phyloP scores from a whole-genome alignment of 1,284 basidiomycete species.

The Ustilago lituana region DNA sequence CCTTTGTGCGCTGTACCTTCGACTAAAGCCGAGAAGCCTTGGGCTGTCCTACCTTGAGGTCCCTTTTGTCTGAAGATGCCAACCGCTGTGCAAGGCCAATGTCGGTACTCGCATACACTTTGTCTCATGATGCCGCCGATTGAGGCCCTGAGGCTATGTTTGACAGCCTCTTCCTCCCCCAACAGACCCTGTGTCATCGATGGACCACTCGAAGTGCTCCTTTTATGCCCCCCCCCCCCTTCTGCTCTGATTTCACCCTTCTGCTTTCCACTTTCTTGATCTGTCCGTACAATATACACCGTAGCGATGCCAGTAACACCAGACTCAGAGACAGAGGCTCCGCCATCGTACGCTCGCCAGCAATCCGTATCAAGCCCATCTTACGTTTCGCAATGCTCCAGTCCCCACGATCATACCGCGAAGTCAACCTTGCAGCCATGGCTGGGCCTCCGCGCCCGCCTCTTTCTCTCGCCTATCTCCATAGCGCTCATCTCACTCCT shows the following conservation, averaged over 20 bases:
- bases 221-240: too few relatives aligned
- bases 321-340: slow-evolving; percentile 2
- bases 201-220: too few relatives aligned
- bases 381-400: too few relatives aligned
- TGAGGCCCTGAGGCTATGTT: neutral
- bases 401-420: too few relatives aligned
- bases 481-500: slow-evolving; percentile 79
- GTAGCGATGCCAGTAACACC: slow-evolving; percentile 9
- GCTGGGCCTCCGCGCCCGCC: slow-evolving; percentile 80
- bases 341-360: slow-evolving; percentile 19
- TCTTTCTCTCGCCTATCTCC: slow-evolving; percentile 80
- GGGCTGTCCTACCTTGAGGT: too few relatives aligned
- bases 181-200: too few relatives aligned
- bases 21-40: too few relatives aligned
- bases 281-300: neutral
- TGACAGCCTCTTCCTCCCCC: neutral
- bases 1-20: too few relatives aligned
- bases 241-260: too few relatives aligned
- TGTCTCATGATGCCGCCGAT: neutral
- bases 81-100: too few relatives aligned
- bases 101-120: too few relatives aligned
- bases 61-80: neutral
- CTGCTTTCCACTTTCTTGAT: too few relatives aligned
- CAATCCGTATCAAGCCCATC: neutral
- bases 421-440: slow-evolving; percentile 71